Percentiles rank a stretch among this genome's conserved stretches.
These are phyloP conservation scores for Euphorbia lathyris DNA, from an alignment of 345 rosid genomes.

Conservation along the genomic window DNA sequence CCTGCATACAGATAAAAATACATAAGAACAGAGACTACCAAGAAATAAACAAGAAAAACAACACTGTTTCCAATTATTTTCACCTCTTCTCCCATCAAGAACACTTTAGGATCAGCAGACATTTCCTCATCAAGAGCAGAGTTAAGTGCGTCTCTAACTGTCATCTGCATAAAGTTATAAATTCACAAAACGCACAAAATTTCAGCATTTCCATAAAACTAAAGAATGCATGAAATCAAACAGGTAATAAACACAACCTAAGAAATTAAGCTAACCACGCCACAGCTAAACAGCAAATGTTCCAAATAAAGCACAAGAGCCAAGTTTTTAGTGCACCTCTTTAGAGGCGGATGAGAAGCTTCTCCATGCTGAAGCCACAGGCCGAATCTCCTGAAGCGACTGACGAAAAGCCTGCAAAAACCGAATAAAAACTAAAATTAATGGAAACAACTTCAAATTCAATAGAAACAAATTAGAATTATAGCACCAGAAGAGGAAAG, in stretches of 20 bases:
- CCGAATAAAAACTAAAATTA: slow-evolving; percentile 4
- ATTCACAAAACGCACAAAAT: not conserved
- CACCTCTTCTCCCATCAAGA: slow-evolving; percentile 97
- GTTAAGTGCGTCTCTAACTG: slow-evolving; percentile 74
- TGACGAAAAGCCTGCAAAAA: slow-evolving; percentile 33
- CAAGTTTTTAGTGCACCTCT: slow-evolving; percentile 40
- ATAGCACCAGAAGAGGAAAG: slow-evolving; percentile 29
- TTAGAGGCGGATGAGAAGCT: slow-evolving; percentile 62
- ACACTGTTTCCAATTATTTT: slow-evolving; percentile 2
- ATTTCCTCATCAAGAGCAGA: slow-evolving; percentile 93
- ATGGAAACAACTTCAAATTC: not conserved
- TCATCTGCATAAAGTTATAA: slow-evolving; percentile 47
- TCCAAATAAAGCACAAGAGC: not conserved
- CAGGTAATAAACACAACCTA: not conserved
- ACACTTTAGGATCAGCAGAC: slow-evolving; percentile 90
- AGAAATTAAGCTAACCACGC: not conserved
- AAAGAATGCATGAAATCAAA: not conserved
- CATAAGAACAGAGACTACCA: slow-evolving; percentile 7
- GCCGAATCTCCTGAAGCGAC: slow-evolving; percentile 47
- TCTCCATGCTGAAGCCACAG: slow-evolving; percentile 44
- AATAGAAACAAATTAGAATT: not conserved
- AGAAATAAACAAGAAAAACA: not conserved
- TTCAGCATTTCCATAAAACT: not conserved
- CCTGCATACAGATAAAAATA: slow-evolving; percentile 42
- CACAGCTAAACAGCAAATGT: not conserved